These are phyloP conservation scores for Fagus sylvatica DNA, from an alignment of 306 rosid species.

Conservation along the genomic window DNA sequence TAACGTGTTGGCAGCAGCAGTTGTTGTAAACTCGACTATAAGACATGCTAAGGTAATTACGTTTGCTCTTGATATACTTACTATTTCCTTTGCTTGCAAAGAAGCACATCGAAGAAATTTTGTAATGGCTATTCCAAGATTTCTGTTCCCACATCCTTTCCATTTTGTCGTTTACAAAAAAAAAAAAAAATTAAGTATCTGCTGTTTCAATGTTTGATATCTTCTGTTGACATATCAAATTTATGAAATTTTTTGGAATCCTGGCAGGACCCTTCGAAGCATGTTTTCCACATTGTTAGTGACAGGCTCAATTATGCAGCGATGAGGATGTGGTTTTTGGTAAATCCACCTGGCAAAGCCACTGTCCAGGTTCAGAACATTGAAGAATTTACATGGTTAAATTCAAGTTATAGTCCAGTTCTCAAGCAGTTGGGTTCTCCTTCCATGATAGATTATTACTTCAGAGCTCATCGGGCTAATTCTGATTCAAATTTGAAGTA, in stretches of 20 bases:
- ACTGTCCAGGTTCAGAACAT: slow-evolving; percentile 82
- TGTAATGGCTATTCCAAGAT: not conserved
- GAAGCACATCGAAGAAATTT: slow-evolving; percentile 10
- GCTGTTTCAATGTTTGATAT: slow-evolving; percentile 9
- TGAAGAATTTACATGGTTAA: slow-evolving; percentile 95
- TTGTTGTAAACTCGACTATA: slow-evolving; percentile 87
- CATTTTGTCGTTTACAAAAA: not conserved
- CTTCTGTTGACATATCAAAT: slow-evolving; percentile 24
- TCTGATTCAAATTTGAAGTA: slow-evolving; percentile 89
- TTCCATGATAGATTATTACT: slow-evolving; percentile 90
- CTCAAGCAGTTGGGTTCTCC: slow-evolving; percentile 87
- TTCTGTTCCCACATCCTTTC: too few species aligned
- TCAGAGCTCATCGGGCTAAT: slow-evolving; percentile 73
- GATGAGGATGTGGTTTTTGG: slow-evolving; percentile 98
- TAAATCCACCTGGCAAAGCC: slow-evolving; percentile 79
- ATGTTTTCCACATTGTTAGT: slow-evolving; percentile 90
- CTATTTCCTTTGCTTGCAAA: slow-evolving; percentile 3
- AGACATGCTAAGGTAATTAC: slow-evolving; percentile 65
- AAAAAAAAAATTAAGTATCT: not conserved
- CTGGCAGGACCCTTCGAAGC: slow-evolving; percentile 76
- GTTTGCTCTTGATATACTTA: not conserved
- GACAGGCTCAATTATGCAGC: slow-evolving; percentile 95
- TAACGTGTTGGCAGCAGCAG: slow-evolving; percentile 87
- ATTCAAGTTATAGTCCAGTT: slow-evolving; percentile 95
- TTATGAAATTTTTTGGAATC: slow-evolving; percentile 18